Base-by-base conservation (phyloP, 1,284 basidiomycete species). In the Porphyrellus sp. region DNA sequence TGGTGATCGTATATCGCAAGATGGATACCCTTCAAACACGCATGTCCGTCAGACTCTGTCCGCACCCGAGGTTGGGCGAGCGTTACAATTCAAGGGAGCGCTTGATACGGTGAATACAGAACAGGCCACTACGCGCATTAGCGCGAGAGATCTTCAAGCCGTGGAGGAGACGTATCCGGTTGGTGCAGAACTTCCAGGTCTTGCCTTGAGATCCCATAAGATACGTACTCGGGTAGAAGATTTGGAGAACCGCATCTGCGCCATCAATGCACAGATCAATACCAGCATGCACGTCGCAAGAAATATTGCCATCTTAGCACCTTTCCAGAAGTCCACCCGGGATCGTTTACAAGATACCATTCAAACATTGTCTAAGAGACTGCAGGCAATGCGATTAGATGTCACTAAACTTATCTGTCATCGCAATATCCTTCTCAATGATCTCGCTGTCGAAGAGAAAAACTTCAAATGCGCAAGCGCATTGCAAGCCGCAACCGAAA, bases 71-170 rank as follows among this genome's bases (percentile, higher is more conserved):
- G 60, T 79, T 18, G 79, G 81, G 34, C 78, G 77, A 33, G 75
- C 79, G 12, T 77, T 80, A 30, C 81, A 87, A 60, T 82, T 89
- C 65, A 89, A 90, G 65, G 83, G 86, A 18, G 90, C 89, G 0
- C 93, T 93, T 64, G 86, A 91, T 60, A 80, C 86, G 59, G 89
- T 95, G 59, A 93, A 93, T 69, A 86, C 87, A 3, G 86, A 91
- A 63, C 75, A 93, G 39, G 88, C 86, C 0, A 76, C 80, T 21
- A 75, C 73, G 3, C 69, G 68, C 15, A 64, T 64, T 58, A 65
- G 61, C 43, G 35, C 54, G 5, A 46, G 53, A 38, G 53, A 66
- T 23, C 11, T 47, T 30, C 44, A 56, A 5, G 11, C 34, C 24
- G 13, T 24, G 30, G 57, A 63, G 35, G 53, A 42, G 13, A 25